These are phyloP conservation scores for Leccinum fibrillosum DNA, from an alignment of 768 basidiomycete genomes.

Conservation along the genomic window DNA sequence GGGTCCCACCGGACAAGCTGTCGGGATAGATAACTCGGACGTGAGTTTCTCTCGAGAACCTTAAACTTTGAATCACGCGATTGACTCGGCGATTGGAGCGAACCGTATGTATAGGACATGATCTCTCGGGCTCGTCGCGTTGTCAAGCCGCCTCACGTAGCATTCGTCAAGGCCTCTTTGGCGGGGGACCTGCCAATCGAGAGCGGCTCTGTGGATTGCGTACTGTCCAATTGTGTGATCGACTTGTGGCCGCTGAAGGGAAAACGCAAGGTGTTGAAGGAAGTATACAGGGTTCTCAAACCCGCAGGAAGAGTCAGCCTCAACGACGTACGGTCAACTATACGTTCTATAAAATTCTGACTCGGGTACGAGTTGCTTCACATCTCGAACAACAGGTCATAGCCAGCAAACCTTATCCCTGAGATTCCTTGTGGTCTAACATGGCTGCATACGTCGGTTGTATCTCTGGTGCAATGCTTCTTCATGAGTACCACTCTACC, in stretches of 20 bases:
- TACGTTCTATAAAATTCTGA: background rate
- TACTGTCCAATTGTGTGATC: conserved; percentile 58
- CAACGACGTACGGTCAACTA: conserved; percentile 41
- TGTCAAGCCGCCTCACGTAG: conserved; percentile 48
- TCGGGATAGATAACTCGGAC: conserved; percentile 53
- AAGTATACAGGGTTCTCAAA: conserved; percentile 49
- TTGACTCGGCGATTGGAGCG: background rate
- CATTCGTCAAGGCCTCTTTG: conserved; percentile 44
- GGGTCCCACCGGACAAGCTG: conserved; percentile 45
- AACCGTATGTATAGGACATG: conserved; percentile 43
- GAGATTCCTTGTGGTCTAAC: conserved; percentile 39
- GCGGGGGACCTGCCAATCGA: conserved; percentile 46
- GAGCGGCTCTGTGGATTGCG: conserved; percentile 48
- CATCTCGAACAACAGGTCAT: conserved; percentile 37
- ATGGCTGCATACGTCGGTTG: conserved; percentile 42
- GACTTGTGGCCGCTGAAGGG: conserved; percentile 44
- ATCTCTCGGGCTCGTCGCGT: conserved; percentile 42
- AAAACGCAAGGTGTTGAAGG: conserved; percentile 43
- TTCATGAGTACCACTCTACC: conserved; percentile 42
- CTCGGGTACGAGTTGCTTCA: background rate
- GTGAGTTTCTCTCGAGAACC: conserved; percentile 31
- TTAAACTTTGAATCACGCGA: background rate
- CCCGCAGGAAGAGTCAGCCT: conserved; percentile 53
- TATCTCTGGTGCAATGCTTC: conserved; percentile 43
- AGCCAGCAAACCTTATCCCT: conserved; percentile 43